Percentiles rank a stretch among this genome's conserved stretches.
Evolutionary conservation across 208 protist genomes (phyloP).

Genomic region (Vickermania ingenoplastis): DNA sequence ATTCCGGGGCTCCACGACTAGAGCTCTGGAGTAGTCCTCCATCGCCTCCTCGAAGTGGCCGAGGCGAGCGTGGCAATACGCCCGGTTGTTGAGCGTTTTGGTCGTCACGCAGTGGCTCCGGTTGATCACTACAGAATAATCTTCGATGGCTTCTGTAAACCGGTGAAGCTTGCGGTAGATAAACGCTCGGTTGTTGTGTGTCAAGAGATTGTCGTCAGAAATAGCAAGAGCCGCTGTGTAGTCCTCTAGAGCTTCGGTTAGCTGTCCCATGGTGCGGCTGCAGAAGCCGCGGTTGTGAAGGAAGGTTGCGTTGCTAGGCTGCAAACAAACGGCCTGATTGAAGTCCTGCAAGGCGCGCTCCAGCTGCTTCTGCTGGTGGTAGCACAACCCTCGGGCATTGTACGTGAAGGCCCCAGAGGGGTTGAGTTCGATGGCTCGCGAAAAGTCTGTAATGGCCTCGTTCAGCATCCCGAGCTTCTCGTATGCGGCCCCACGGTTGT

Average conservation of each 20-base stretch:
- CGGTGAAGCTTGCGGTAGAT: no score
- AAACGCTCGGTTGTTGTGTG: no score
- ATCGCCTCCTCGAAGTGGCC: constrained; percentile 54
- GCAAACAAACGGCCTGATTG: constrained; percentile 16
- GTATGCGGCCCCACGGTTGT: constrained; percentile 85
- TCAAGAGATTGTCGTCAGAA: background rate
- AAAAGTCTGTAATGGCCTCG: constrained; percentile 54
- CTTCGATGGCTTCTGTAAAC: no score
- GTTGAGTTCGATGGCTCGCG: constrained; percentile 59
- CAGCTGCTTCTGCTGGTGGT: constrained; percentile 43
- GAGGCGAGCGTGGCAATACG: constrained; percentile 29
- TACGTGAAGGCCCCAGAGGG: constrained; percentile 57
- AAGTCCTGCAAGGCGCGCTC: constrained; percentile 42
- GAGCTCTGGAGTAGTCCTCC: constrained; percentile 64
- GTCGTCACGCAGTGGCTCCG: no score
- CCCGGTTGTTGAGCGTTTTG: constrained; percentile 47
- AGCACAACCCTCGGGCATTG: constrained; percentile 75
- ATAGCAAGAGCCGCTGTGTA: constrained; percentile 20
- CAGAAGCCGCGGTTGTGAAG: constrained; percentile 19
- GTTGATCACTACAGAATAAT: no score
- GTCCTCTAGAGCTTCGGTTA: constrained; percentile 15
- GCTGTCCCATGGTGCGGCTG: constrained; percentile 28
- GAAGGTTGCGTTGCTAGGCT: constrained; percentile 4
- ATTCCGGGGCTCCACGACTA: constrained; percentile 58
- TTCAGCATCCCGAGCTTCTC: constrained; percentile 48